Evolutionary conservation across 1,284 basidiomycete genomes (phyloP).

Genomic region (Agroathelia rolfsii): DNA sequence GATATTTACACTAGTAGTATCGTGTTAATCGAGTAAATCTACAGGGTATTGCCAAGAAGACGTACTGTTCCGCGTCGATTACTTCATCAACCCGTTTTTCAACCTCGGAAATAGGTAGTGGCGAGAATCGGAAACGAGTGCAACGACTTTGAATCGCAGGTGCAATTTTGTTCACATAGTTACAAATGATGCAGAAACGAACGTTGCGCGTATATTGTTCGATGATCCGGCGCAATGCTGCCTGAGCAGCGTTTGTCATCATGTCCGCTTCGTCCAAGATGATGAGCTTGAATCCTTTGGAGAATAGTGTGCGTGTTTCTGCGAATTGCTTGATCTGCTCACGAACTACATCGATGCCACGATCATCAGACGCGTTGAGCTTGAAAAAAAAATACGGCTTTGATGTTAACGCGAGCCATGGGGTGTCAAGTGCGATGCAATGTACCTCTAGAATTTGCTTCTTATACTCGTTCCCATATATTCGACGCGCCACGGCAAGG

Average conservation of each 20-base stretch:
- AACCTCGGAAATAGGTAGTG: constrained; percentile 80
- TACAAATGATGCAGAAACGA: constrained; percentile 99
- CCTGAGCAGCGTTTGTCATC: constrained; percentile 98
- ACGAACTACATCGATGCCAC: constrained; percentile 96
- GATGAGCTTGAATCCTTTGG: constrained; percentile 95
- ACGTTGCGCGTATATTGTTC: constrained; percentile 99
- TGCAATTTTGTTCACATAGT: constrained; percentile 99
- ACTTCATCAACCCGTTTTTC: constrained; percentile 76
- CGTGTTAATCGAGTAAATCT: constrained; percentile 12
- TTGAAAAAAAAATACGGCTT: constrained; percentile 22
- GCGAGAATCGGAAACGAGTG: constrained; percentile 97
- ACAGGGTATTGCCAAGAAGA: constrained; percentile 11
- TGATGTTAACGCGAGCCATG: constrained; percentile 10
- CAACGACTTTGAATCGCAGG: constrained; percentile 98
- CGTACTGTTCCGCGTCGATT: constrained; percentile 79
- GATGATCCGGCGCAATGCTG: constrained; percentile 91
- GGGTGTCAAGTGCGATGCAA: constrained; percentile 2
- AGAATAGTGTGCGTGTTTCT: constrained; percentile 85
- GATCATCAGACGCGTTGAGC: constrained; percentile 96
- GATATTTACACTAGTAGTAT: constrained; percentile 65
- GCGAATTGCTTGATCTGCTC: constrained; percentile 99
- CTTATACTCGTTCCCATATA: constrained; percentile 77
- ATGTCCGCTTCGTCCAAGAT: constrained; percentile 98
- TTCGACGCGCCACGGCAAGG: constrained; percentile 88
- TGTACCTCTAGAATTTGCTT: constrained; percentile 91